These are phyloP conservation scores for Solanum pimpinellifolium DNA, from an alignment of 257 asterid genomes.

Conservation along the genomic window DNA sequence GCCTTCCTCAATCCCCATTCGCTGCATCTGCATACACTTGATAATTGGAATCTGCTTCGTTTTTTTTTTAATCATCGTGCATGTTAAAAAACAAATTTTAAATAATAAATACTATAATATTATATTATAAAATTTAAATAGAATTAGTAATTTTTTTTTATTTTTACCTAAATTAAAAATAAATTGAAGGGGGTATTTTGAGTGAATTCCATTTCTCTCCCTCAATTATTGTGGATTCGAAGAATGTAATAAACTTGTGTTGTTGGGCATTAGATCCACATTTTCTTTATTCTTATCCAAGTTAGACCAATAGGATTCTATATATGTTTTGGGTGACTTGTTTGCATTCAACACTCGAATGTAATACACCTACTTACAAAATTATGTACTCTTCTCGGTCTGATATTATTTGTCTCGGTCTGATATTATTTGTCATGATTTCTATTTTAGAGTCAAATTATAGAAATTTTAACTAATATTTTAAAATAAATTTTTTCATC, in stretches of 20 bases:
- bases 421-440: no score
- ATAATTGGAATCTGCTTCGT: not conserved
- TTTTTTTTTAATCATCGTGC: no score
- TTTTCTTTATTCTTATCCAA: not conserved
- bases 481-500: no score
- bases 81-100: no score
- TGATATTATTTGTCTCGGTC: no score
- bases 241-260: slow-evolving; percentile 9
- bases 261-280: not conserved
- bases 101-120: no score
- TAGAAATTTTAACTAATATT: no score
- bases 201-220: not conserved
- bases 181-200: not conserved
- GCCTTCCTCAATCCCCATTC: slow-evolving; percentile 25
- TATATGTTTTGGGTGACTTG: not conserved
- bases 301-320: not conserved
- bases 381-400: no score
- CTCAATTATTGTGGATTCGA: slow-evolving; percentile 8
- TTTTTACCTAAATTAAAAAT: not conserved
- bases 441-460: no score
- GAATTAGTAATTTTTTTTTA: no score
- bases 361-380: not conserved
- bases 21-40: slow-evolving; percentile 17
- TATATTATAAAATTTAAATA: no score
- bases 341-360: not conserved